Evolutionary conservation across 2,329 filamentous ascomycete species (phyloP).

Genomic region (Colletotrichum lupini): DNA sequence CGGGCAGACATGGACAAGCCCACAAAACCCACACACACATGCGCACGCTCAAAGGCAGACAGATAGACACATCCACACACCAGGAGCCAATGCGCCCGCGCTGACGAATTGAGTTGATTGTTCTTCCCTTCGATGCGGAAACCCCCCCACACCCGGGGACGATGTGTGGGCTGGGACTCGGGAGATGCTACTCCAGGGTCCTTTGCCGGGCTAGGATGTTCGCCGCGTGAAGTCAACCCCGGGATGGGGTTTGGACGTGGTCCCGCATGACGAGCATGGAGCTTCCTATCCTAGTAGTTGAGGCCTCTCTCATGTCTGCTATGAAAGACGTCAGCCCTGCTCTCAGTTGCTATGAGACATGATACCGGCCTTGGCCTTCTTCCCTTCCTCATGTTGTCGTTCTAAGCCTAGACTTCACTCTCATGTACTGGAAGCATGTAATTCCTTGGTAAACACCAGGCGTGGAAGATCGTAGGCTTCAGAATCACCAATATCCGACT

Average conservation of each 20-base stretch:
- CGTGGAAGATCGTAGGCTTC: background rate
- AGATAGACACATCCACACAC: background rate
- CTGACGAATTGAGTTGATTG: background rate
- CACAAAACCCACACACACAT: background rate
- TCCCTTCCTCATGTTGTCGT: background rate
- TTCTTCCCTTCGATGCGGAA: background rate
- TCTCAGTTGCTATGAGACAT: too few relatives aligned
- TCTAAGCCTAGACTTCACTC: background rate
- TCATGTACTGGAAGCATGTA: background rate
- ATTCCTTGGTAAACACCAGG: background rate
- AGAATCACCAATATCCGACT: background rate
- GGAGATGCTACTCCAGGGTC: slow-evolving; percentile 16
- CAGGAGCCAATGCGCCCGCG: slow-evolving; percentile 21
- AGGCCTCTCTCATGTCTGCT: background rate
- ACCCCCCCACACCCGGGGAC: background rate
- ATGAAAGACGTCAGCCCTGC: background rate
- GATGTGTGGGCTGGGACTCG: slow-evolving; percentile 13
- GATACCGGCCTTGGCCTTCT: too few relatives aligned
- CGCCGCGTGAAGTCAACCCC: background rate
- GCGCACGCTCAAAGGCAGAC: background rate
- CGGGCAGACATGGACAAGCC: background rate
- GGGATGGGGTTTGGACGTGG: background rate
- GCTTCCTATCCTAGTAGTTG: background rate
- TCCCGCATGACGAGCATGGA: background rate
- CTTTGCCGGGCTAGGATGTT: slow-evolving; percentile 22